Percentiles rank a stretch among this genome's conserved stretches.
Conservation (phyloP, 2,329 filamentous ascomycete genomes). For the Spiromastix sp. region DNA sequence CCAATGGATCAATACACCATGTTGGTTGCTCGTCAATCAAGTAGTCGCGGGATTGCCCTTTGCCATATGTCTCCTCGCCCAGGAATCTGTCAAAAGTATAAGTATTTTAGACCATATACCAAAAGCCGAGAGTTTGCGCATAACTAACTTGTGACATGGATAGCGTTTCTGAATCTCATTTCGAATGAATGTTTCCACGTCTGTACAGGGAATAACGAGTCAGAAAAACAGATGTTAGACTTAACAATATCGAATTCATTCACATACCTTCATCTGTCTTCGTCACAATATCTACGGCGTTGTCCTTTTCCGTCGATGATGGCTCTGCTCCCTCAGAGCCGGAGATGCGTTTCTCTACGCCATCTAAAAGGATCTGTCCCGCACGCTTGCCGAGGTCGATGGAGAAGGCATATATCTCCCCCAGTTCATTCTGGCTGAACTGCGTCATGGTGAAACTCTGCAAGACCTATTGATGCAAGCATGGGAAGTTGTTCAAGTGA, state of each 20-base stretch:
- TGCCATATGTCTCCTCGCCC: conserved; percentile 66
- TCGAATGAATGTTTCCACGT: conserved; percentile 63
- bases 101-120: too few species aligned
- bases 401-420: conserved; percentile 60
- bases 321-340: conserved; percentile 17
- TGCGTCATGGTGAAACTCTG: too few species aligned
- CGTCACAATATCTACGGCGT: conserved; percentile 66
- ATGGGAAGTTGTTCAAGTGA: too few species aligned
- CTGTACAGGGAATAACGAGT: conserved; percentile 22
- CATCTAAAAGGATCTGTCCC: conserved; percentile 55
- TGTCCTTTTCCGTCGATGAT: conserved; percentile 56
- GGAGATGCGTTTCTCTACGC: conserved; percentile 47
- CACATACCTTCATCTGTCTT: conserved; percentile 52
- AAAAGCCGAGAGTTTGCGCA: not conserved
- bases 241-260: too few species aligned
- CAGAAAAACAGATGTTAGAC: not conserved
- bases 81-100: conserved; percentile 58
- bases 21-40: conserved; percentile 55
- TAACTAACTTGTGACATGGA: conserved; percentile 53
- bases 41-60: conserved; percentile 56
- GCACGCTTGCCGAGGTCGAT: conserved; percentile 60
- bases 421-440: conserved; percentile 40
- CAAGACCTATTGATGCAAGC: too few species aligned
- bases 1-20: conserved; percentile 68
- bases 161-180: conserved; percentile 48